Evolutionary conservation across 257 asterid species (phyloP).

Genomic region (Cinchona pubescens): DNA sequence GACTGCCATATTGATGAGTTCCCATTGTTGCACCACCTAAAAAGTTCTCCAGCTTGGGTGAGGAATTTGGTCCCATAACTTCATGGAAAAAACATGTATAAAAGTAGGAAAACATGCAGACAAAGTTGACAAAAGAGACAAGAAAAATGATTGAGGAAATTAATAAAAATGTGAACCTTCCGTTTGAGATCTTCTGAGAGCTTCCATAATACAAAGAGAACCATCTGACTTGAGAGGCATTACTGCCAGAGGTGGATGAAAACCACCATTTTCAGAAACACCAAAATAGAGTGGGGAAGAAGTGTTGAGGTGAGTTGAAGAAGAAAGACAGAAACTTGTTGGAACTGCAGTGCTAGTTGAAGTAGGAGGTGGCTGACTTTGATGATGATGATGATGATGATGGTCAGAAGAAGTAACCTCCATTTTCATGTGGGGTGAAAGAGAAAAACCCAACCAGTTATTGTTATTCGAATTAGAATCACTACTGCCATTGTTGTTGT

Average conservation of each 20-base stretch:
- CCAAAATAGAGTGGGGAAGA: constrained; percentile 32
- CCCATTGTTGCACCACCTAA: constrained; percentile 65
- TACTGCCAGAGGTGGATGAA: constrained; percentile 49
- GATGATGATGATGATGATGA: constrained; percentile 25
- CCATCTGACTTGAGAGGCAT: constrained; percentile 91
- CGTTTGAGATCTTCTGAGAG: constrained; percentile 57
- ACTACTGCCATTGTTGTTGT: constrained; percentile 26
- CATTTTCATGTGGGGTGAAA: constrained; percentile 72
- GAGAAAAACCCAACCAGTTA: constrained; percentile 83
- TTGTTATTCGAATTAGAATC: constrained; percentile 12
- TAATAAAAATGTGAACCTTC: constrained; percentile 31
- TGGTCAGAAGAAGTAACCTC: constrained; percentile 39
- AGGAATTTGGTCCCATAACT: constrained; percentile 42
- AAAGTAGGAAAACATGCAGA: not conserved
- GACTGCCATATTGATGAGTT: constrained; percentile 31
- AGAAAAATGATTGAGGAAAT: not conserved
- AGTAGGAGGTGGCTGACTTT: constrained; percentile 10
- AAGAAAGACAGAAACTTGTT: constrained; percentile 36
- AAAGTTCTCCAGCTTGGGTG: constrained; percentile 84
- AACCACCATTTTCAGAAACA: constrained; percentile 32
- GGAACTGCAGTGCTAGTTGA: constrained; percentile 27
- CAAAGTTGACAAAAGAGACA: not conserved
- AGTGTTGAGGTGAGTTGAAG: constrained; percentile 29
- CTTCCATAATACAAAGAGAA: constrained; percentile 81
- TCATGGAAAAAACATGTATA: not conserved